phyloP scores from a whole-genome alignment of 371 early-diverging fungal species.

The Fennellomyces sp. region DNA sequence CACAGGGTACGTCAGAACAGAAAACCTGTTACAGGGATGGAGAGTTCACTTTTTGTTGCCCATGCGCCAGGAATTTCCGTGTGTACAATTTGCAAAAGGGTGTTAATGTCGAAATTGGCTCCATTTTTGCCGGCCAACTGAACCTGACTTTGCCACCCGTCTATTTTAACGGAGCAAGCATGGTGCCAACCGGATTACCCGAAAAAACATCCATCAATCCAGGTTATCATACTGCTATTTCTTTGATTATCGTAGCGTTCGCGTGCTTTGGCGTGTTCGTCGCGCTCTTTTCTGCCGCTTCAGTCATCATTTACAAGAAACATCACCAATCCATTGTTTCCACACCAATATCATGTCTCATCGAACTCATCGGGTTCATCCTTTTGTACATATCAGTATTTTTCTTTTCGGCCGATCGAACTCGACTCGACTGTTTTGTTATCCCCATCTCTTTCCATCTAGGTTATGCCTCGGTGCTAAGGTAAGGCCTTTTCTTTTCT shows the following conservation, averaged over 20 bases:
- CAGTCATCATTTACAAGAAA: slow-evolving; percentile 42
- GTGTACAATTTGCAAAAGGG: slow-evolving; percentile 55
- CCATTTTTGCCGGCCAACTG: slow-evolving; percentile 47
- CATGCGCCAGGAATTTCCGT: slow-evolving; percentile 45
- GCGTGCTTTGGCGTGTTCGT: slow-evolving; percentile 40
- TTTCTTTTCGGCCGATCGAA: slow-evolving; percentile 34
- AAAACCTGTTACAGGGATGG: no score
- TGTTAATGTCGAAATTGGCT: slow-evolving; percentile 40
- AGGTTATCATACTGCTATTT: slow-evolving; percentile 42
- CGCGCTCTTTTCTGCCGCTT: slow-evolving; percentile 26
- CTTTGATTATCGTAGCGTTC: slow-evolving; percentile 42
- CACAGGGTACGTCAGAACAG: slow-evolving; percentile 37
- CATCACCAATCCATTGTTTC: slow-evolving; percentile 49
- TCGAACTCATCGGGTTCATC: slow-evolving; percentile 51
- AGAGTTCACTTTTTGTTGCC: no score
- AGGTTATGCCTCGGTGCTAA: slow-evolving; percentile 37
- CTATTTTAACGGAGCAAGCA: slow-evolving; percentile 41
- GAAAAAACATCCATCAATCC: slow-evolving; percentile 38
- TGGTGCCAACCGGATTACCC: slow-evolving; percentile 35
- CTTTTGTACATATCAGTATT: slow-evolving; percentile 42
- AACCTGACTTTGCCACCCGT: slow-evolving; percentile 51
- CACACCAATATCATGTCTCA: slow-evolving; percentile 54
- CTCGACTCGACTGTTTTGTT: slow-evolving; percentile 35
- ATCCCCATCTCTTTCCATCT: slow-evolving; percentile 48
- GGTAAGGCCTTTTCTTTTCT: slow-evolving; percentile 23